Conservation (phyloP, 2,329 filamentous ascomycete species). For the Dothidotthia symphoricarpi region DNA sequence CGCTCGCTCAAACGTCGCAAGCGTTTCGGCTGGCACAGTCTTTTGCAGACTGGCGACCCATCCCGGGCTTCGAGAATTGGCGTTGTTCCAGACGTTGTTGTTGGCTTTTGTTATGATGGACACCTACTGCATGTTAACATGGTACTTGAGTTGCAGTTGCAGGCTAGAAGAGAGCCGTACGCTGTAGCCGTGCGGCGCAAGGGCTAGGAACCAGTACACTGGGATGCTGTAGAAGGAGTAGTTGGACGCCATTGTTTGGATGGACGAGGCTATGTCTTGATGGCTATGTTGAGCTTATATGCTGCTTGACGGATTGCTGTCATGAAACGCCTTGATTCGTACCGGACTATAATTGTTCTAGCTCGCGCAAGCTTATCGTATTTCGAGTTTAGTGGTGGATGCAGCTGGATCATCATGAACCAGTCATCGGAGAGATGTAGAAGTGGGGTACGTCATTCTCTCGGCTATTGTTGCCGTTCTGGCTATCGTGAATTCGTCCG, state of each 20-base stretch:
- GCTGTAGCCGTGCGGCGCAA: constrained; percentile 21
- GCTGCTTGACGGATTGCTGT: too few species aligned
- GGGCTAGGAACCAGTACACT: constrained; percentile 22
- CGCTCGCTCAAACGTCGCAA: constrained; percentile 44
- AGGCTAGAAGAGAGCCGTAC: constrained; percentile 10
- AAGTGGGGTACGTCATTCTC: too few species aligned
- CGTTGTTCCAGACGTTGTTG: constrained; percentile 43
- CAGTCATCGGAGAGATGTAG: too few species aligned
- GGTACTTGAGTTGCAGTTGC: neutral
- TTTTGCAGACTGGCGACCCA: constrained; percentile 33
- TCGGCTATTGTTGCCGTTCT: too few species aligned
- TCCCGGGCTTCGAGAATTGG: constrained; percentile 40
- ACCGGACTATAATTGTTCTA: too few species aligned
- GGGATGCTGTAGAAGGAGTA: constrained; percentile 29
- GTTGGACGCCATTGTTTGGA: constrained; percentile 18
- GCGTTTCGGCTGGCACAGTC: constrained; percentile 31
- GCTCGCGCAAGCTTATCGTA: too few species aligned
- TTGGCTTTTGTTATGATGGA: constrained; percentile 11
- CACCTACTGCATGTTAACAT: neutral
- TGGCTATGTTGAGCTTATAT: too few species aligned
- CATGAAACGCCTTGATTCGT: too few species aligned
- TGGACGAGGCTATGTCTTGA: neutral
- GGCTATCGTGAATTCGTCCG: too few species aligned
- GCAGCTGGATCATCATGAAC: too few species aligned
- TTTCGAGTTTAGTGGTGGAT: too few species aligned